Percentiles rank a stretch among this genome's conserved stretches.
Conservation (phyloP, 2,329 filamentous ascomycete genomes). For the Calonectria leucothoes region DNA sequence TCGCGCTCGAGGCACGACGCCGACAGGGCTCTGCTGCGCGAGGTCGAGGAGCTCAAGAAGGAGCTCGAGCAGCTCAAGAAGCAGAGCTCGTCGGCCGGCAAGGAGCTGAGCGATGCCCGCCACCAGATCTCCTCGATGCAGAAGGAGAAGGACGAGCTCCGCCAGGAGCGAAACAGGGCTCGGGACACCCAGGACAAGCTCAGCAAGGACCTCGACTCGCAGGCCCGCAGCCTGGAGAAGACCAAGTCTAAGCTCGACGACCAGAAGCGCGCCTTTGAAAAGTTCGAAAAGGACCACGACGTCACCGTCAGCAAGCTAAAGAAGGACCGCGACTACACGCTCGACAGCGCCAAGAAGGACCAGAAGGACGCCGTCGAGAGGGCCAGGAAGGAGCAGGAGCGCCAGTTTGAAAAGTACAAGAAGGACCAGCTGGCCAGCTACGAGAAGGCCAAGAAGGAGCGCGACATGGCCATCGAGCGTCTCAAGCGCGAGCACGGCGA, state of each 20-base stretch:
- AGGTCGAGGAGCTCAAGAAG: conserved; percentile 37
- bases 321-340: conserved; percentile 16
- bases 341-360: conserved; percentile 34
- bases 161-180: conserved; percentile 39
- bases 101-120: conserved; percentile 39
- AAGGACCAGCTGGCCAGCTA: conserved; percentile 20
- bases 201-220: conserved; percentile 32
- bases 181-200: conserved; percentile 36
- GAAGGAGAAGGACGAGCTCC: conserved; percentile 41
- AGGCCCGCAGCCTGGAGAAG: conserved; percentile 22
- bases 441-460: conserved; percentile 33
- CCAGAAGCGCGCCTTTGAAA: conserved; percentile 29
- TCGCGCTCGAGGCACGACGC: conserved; percentile 35
- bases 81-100: conserved; percentile 36
- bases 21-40: conserved; percentile 32
- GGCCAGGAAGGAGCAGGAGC: conserved; percentile 39
- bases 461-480: conserved; percentile 33
- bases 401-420: conserved; percentile 16
- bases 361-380: conserved; percentile 27
- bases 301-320: conserved; percentile 22
- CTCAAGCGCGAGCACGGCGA: conserved; percentile 35
- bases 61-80: conserved; percentile 31
- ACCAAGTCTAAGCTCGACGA: conserved; percentile 29
- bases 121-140: conserved; percentile 36
- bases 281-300: conserved; percentile 35